Evolutionary conservation across 305 asterid genomes (phyloP).

Genomic region (Galium porrigens): DNA sequence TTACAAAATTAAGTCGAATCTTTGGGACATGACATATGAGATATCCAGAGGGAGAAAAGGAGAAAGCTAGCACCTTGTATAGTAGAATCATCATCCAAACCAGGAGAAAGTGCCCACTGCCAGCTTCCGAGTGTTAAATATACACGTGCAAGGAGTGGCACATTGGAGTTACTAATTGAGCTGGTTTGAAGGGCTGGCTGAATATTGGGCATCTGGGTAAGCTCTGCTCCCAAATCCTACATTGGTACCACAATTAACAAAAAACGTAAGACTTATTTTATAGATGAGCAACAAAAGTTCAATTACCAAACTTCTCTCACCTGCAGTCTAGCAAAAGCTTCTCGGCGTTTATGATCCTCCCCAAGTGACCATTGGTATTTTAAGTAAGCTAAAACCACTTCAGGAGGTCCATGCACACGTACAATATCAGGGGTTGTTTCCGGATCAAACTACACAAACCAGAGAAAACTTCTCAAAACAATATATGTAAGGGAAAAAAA

Average conservation of each 20-base stretch:
- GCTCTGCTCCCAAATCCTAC: slow-evolving; percentile 79
- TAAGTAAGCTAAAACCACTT: slow-evolving; percentile 85
- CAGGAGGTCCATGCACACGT: slow-evolving; percentile 84
- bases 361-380: slow-evolving; percentile 97
- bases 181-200: slow-evolving; percentile 53
- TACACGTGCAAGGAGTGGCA: slow-evolving; percentile 76
- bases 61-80: slow-evolving; percentile 43
- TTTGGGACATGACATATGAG: not conserved
- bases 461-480: slow-evolving; percentile 10
- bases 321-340: slow-evolving; percentile 75
- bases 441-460: slow-evolving; percentile 66
- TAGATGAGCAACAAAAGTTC: not conserved
- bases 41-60: not conserved
- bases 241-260: slow-evolving; percentile 13
- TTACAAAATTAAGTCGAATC: not conserved
- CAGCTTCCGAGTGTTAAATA: slow-evolving; percentile 77
- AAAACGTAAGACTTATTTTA: slow-evolving; percentile 1
- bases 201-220: slow-evolving; percentile 49
- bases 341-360: slow-evolving; percentile 80
- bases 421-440: slow-evolving; percentile 69
- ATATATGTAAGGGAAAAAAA: not conserved
- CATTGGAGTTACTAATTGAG: slow-evolving; percentile 41
- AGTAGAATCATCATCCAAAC: slow-evolving; percentile 77
- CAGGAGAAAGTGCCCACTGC: slow-evolving; percentile 92
- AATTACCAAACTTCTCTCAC: slow-evolving; percentile 24